Evolutionary conservation across 768 basidiomycete species (phyloP).

Genomic region (Russula lepida): DNA sequence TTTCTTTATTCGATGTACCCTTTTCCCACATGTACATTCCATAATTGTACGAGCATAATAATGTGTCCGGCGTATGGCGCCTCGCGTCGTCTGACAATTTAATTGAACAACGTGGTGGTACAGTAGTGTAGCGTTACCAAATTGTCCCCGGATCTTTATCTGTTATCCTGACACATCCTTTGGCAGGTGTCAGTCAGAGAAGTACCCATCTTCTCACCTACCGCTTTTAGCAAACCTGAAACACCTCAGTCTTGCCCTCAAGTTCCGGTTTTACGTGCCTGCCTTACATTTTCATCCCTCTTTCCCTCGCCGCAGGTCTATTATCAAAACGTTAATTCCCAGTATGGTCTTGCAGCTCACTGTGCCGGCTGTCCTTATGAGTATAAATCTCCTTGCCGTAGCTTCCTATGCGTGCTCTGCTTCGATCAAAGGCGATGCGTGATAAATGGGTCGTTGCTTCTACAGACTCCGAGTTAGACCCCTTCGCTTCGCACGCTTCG

Average conservation of each 20-base stretch:
- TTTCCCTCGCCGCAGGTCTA: neutral
- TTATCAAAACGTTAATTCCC: neutral
- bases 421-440: neutral
- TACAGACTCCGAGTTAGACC: constrained; percentile 2
- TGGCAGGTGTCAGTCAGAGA: constrained; percentile 6
- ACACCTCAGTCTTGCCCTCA: neutral
- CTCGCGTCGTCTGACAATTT: neutral
- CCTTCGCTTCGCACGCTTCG: neutral
- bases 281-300: neutral
- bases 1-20: neutral
- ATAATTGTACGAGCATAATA: neutral
- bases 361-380: neutral
- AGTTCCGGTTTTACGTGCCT: neutral
- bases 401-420: neutral
- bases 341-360: neutral
- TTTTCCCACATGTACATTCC: neutral
- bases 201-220: constrained; percentile 1
- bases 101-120: neutral
- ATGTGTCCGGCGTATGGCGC: neutral
- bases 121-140: neutral
- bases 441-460: neutral
- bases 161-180: neutral
- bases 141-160: neutral
- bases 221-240: neutral
- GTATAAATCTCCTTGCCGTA: neutral